Base-by-base conservation (phyloP, 495 filamentous ascomycete genomes). In the Neurospora intermedia region DNA sequence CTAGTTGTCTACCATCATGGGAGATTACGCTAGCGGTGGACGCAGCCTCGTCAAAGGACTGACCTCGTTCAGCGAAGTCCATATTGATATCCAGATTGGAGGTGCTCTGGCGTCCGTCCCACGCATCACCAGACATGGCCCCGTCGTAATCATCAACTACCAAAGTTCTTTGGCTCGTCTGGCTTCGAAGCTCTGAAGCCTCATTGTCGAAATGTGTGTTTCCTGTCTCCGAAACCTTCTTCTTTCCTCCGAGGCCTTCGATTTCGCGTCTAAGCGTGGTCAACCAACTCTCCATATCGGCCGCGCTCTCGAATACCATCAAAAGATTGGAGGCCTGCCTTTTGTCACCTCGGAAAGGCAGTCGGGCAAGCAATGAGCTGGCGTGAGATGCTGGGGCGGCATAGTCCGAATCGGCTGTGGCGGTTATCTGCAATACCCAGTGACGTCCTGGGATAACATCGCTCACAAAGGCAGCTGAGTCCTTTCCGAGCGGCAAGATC, bases 381-480 rank as follows among this genome's bases (percentile, higher is more conserved):
- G 87, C 79, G 69, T 84, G 81, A 6, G 89, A 85, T 4, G 82
- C 78, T 13, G 84, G 74, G 7, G 85, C 82, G n/a, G 81, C 79
- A 27, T 86, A 86, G 40, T 96, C 91, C 11, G 89, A 85, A 23
- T 91, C 88, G 6, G 87, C 87, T 23, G 87, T 85, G 69, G 94
- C 91, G n/a, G 91, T 93, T 16, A 98, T 88, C 77, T 98, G 96
- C 70, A 99, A 78, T 3, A 99, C 96, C 89, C 91, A 97, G 75
- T 95, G 96, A 74, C 91, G 91, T 35, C 96, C 96, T 0, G 94
- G 94, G 74, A 99, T 96, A 4, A 91, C 88, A 81, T 99, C 96
- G 76, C 91, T 97, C 0, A 92, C 96, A 83, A 97, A 99, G 23
- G 96, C 96, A 15, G 94, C 94, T 7, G 96, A 97, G 20, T 93